Base-by-base conservation (phyloP, 2,329 filamentous ascomycete genomes). In the Fusarium camptoceras region DNA sequence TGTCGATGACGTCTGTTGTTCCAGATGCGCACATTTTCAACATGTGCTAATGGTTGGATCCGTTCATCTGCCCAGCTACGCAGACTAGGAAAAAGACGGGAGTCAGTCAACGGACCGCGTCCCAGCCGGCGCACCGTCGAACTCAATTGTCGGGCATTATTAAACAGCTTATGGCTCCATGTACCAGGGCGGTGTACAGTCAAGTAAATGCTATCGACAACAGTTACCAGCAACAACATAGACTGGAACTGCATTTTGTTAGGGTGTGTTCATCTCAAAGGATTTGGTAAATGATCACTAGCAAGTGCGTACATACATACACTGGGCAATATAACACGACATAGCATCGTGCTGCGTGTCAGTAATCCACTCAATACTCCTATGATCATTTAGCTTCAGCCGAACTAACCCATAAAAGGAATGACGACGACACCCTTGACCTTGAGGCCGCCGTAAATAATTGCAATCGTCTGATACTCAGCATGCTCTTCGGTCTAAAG, bases 31-130 rank as follows among this genome's bases (percentile, higher is more conserved):
- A 60, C 55, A 55, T 65, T 68, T 71, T 37, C 39, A 44, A 44
- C 59, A 55, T 42, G 46, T 62, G 57, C 51, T 53, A 53, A 30
- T 73, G 72, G 72, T 70, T 75, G 70, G 70, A 57, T 64, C 63
- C 72, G 64, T 71, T 68, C 60, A 55, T 54, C 59, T 73, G 49
- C 44, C 62, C 72, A 66, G 50, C 66, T 64, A n/a, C 49, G 58
- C 49, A 58, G 68, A 63, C 72, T 76, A 76, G 74, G 69, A 65
- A 76, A 75, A 75, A 74, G 71, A 76, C 72, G 73, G 74, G 69
- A 73, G 62, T 76, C 67, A 70, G 68, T 72, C 50, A 64, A 62
- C 74, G 74, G 74, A 74, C 74, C 74, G 74, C 74, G 66, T 66
- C 66, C 72, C 66, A 71, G 68, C 73, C 64, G 66, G 64, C 64